Evolutionary conservation across 352 stramenopile genomes (phyloP), one percentile per base, ranked within the genome.

Genomic region (Thraustotheca clavata): DNA sequence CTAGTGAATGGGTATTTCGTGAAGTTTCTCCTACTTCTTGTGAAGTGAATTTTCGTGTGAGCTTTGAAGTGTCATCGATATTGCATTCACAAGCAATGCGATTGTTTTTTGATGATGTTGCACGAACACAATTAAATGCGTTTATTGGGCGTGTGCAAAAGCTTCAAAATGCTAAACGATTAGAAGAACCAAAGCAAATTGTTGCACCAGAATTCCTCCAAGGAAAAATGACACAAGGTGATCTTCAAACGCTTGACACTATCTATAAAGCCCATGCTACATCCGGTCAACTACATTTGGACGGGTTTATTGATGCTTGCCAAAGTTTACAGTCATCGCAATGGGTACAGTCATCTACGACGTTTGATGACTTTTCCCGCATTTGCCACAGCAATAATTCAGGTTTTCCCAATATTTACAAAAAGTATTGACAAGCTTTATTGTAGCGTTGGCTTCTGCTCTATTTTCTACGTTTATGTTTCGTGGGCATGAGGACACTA

Each of bases 31-130:
- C 77, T n/a, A 79, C 84, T 67, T 74, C 74, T 40, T 90, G 80
- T 35, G 71, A 87, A 55, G 69, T 92, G 12, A 62, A 88, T 34
- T 92, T 92, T 31, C 81, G 78, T n/a, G 83, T 92, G 48, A 33
- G 47, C 22, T 67, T 59, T 34, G 60, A 60, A 60, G 43, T 92
- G 40, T 76, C 79, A 52, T 89, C 79, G 46, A 89, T 89, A 62
- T 67, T 92, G 24, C 83, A 90, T 60, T 75, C 79, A 14, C 88
- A 89, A 55, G 80, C 83, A 18, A 89, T 92, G 36, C 73, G 89
- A 60, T 71, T 92, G 33, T 92, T 92, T 69, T 92, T 92, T 59
- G 83, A 92, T 67, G 83, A 92, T 59, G 80, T 92, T 27, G 79
- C 83, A 22, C 72, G 83, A 29, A 87, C 79, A 24, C 83, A 92